Conservation (phyloP, 129 eudicot genomes). For the carrot (Daucus carota) region DH1_v3.0 NC_030384.2:28846501-28847000, state of each 20-base stretch:
- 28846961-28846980: conserved; percentile 58
- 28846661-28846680: neutral
- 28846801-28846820: neutral
- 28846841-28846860: neutral
- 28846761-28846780: neutral
- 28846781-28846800: neutral
- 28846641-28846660: conserved; percentile 4
- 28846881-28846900: conserved; percentile 18
- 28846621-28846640: neutral
- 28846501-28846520: conserved; percentile 11
- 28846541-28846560: conserved; percentile 5
- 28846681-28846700: neutral
- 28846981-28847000: conserved; percentile 61
- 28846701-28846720: neutral
- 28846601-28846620: conserved; percentile 1
- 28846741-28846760: neutral
- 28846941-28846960: conserved; percentile 76
- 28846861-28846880: conserved; percentile 8
- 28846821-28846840: neutral
- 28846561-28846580: conserved; percentile 3
- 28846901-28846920: conserved; percentile 54
- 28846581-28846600: conserved; percentile 6
- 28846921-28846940: conserved; percentile 51
- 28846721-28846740: neutral
- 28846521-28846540: conserved; percentile 2